A percentile compares a stretch with the other conserved stretches of the same genome.
phyloP scores from a whole-genome alignment of 1,139 yeast genomes.

The Scheffersomyces insectosa region DNA sequence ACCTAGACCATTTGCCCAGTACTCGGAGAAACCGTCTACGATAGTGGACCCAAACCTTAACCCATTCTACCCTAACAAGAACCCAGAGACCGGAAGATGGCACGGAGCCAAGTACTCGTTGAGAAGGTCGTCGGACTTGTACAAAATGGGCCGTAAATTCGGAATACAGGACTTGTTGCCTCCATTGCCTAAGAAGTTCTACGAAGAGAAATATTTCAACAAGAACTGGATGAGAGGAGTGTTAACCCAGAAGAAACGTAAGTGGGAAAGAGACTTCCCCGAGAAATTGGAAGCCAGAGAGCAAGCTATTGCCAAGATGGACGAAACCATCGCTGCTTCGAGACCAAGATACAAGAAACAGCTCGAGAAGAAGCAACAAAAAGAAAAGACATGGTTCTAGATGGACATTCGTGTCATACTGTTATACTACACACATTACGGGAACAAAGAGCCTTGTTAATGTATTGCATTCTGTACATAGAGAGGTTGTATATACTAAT shows the following conservation, averaged over 20 bases:
- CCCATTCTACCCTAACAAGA: conserved; percentile 86
- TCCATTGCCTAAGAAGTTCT: conserved; percentile 71
- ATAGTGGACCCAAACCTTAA: conserved; percentile 71
- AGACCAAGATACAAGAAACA: conserved; percentile 65
- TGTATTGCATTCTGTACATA: no score
- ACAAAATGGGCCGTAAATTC: conserved; percentile 77
- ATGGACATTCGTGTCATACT: neutral
- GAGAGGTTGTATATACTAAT: no score
- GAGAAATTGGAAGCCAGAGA: conserved; percentile 60
- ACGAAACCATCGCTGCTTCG: conserved; percentile 63
- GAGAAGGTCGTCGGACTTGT: conserved; percentile 83
- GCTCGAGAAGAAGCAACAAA: conserved; percentile 50
- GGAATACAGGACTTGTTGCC: conserved; percentile 85
- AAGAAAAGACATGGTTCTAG: conserved; percentile 48
- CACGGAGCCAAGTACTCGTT: conserved; percentile 79
- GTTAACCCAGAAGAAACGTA: conserved; percentile 73
- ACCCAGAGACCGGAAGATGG: conserved; percentile 75
- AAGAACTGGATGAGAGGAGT: conserved; percentile 81
- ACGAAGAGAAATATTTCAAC: conserved; percentile 73
- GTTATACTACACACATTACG: no score
- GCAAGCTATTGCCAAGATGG: conserved; percentile 73
- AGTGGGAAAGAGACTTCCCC: conserved; percentile 72
- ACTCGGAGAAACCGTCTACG: conserved; percentile 63
- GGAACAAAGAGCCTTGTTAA: no score
- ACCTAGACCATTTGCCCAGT: conserved; percentile 74